Conservation (phyloP, 73 alveolate species). For the Uronychia setigera region DNA sequence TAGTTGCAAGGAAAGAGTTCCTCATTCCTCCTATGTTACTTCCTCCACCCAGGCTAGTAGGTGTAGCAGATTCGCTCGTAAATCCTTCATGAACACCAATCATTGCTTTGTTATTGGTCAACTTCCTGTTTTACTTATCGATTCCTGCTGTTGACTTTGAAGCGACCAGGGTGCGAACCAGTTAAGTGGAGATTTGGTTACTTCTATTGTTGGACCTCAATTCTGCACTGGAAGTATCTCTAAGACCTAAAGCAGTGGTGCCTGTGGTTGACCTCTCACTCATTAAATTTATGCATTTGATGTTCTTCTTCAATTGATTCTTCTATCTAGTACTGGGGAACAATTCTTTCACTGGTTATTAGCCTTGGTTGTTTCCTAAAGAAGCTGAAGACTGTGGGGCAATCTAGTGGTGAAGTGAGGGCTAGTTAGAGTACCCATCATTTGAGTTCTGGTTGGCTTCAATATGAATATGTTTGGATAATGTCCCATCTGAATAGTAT, state of each 20-base stretch:
- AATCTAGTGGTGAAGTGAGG: too few relatives aligned
- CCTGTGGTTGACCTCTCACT: background rate
- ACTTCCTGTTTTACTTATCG: background rate
- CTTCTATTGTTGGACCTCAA: too few relatives aligned
- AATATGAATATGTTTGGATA: background rate
- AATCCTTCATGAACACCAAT: too few relatives aligned
- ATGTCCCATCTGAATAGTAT: background rate
- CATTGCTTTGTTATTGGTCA: background rate
- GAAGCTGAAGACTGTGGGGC: too few relatives aligned
- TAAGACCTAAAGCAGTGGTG: too few relatives aligned
- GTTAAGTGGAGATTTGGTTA: background rate
- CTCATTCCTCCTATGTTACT: background rate
- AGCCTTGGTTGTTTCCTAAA: background rate
- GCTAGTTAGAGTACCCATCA: too few relatives aligned
- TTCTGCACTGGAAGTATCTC: too few relatives aligned
- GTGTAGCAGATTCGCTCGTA: background rate
- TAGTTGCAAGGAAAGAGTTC: too few relatives aligned
- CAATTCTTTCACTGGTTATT: background rate
- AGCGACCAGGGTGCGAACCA: background rate
- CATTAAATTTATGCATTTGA: background rate
- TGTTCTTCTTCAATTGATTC: background rate
- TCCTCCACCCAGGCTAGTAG: background rate
- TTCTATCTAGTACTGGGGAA: background rate
- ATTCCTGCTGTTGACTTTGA: background rate
- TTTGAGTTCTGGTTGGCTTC: too few relatives aligned